phyloP scores from a whole-genome alignment of 176 grass and related monocot species.

The Echinochloa phyllopogon region DNA sequence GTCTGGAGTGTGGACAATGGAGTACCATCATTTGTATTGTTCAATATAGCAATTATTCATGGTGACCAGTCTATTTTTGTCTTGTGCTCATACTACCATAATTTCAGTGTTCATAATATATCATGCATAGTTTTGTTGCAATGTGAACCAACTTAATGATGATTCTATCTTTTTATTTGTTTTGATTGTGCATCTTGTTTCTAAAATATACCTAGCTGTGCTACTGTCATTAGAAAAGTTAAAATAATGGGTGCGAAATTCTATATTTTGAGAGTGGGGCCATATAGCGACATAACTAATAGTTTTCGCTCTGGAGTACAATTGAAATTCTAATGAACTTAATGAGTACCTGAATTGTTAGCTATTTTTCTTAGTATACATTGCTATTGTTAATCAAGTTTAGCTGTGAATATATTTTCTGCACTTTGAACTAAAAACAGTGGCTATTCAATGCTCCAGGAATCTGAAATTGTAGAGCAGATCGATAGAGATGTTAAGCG shows the following conservation, averaged over 20 bases:
- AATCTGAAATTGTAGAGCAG: slow-evolving; percentile 89
- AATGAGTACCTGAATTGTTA: background rate
- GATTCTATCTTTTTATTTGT: background rate
- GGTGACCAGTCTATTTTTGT: background rate
- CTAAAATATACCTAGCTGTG: background rate
- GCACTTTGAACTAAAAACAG: slow-evolving; percentile 36
- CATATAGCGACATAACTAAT: background rate
- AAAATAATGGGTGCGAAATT: background rate
- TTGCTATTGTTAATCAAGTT: slow-evolving; percentile 29
- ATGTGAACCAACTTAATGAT: slow-evolving; percentile 7
- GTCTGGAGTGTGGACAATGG: background rate
- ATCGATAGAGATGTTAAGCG: slow-evolving; percentile 98
- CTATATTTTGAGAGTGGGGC: background rate
- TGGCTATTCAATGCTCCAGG: slow-evolving; percentile 52
- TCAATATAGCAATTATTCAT: background rate
- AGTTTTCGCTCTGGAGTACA: background rate
- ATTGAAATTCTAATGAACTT: background rate
- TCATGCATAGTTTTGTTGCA: background rate
- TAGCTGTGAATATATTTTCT: slow-evolving; percentile 7
- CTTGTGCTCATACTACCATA: background rate
- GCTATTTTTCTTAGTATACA: background rate
- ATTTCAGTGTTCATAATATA: slow-evolving; percentile 8
- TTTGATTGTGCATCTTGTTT: background rate
- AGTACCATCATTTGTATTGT: background rate
- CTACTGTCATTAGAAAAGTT: background rate